Conservation (phyloP, 192 early-diverging fungal species). For the Mortierella hygrophila region DNA sequence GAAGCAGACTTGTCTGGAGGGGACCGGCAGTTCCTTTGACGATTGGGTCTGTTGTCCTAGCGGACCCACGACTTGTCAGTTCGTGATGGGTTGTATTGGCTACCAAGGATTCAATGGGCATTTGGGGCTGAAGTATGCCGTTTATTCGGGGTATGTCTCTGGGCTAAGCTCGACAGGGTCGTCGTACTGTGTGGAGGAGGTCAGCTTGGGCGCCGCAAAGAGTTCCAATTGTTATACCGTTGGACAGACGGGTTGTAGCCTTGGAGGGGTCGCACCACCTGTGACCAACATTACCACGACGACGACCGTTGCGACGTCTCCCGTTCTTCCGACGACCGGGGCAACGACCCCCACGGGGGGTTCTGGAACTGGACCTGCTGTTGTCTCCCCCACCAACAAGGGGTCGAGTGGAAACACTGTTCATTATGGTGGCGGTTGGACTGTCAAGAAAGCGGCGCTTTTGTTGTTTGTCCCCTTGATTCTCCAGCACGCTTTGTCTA, state of each 20-base stretch:
- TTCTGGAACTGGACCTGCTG: background rate
- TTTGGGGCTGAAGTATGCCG: background rate
- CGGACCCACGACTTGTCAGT: background rate
- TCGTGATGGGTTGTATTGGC: background rate
- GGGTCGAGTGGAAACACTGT: background rate
- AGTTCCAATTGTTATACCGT: background rate
- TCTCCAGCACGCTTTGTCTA: background rate
- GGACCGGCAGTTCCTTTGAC: background rate
- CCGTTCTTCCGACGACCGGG: background rate
- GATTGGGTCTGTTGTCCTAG: background rate
- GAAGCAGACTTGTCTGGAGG: background rate
- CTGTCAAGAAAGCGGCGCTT: constrained; percentile 1
- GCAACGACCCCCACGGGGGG: background rate
- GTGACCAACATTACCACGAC: background rate
- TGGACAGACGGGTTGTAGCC: background rate
- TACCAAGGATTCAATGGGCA: background rate
- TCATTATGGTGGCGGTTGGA: background rate
- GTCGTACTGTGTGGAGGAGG: background rate
- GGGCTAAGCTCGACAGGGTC: background rate
- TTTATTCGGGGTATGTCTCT: background rate
- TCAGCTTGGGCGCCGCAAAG: background rate
- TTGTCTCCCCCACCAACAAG: background rate
- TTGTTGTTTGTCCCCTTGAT: background rate
- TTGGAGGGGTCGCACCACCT: background rate
- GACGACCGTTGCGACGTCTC: background rate